phyloP scores from a whole-genome alignment of 2,329 filamentous ascomycete genomes.

The Epichloe sibirici region DNA sequence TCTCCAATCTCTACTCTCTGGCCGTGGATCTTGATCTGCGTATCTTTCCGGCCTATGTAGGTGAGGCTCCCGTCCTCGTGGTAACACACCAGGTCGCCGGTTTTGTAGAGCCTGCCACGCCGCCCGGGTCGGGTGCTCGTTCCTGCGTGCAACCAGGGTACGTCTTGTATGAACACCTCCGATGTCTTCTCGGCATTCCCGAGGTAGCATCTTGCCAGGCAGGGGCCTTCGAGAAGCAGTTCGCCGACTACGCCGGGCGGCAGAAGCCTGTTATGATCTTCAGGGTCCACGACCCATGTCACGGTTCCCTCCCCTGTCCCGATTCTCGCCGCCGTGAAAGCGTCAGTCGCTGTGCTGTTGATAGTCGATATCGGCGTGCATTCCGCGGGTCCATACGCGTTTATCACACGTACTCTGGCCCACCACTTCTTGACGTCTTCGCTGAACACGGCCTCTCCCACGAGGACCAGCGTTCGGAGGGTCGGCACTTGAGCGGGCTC shows the following conservation, averaged over 20 bases:
- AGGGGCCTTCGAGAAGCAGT: constrained; percentile 14
- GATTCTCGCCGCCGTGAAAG: no score
- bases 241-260: constrained; percentile 10
- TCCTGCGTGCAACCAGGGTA: neutral
- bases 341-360: constrained; percentile 1
- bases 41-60: constrained; percentile 41
- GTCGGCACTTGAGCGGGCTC: no score
- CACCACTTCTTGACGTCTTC: neutral
- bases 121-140: constrained; percentile 4
- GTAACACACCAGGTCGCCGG: constrained; percentile 34
- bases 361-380: neutral
- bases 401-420: neutral
- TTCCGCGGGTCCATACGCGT: constrained; percentile 2
- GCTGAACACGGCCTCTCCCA: no score
- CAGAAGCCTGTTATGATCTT: no score
- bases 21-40: constrained; percentile 38
- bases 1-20: no score
- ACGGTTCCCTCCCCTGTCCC: no score
- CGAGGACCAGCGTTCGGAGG: no score
- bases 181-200: constrained; percentile 10
- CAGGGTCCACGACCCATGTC: no score
- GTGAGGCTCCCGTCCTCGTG: constrained; percentile 26
- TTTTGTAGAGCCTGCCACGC: constrained; percentile 28
- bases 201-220: constrained; percentile 13
- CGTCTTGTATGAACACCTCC: constrained; percentile 27